Evolutionary conservation across 2,329 filamentous ascomycete species (phyloP).

Genomic region (Neonectria sp.): DNA sequence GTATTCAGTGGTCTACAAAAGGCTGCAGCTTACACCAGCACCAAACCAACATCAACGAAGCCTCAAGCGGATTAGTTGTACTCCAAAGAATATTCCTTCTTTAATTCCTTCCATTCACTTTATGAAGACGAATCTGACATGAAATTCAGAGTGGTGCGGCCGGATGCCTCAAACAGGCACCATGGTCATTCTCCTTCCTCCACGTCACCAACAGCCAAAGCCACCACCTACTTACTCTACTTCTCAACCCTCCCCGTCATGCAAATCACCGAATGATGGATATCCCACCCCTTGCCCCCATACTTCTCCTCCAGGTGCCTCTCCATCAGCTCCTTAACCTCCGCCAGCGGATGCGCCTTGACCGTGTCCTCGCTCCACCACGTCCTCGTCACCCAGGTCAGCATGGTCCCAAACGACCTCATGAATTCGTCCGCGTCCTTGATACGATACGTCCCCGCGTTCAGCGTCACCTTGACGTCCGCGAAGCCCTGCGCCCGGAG

Average conservation of each 20-base stretch:
- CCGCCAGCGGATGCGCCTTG: constrained; percentile 53
- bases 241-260: constrained; percentile 46
- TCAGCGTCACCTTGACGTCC: constrained; percentile 55
- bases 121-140: too few relatives aligned
- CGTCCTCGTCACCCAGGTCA: constrained; percentile 54
- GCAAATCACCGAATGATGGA: constrained; percentile 45
- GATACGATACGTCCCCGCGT: constrained; percentile 48
- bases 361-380: constrained; percentile 59
- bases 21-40: background rate
- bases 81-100: too few relatives aligned
- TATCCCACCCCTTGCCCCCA: constrained; percentile 44
- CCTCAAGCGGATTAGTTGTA: background rate
- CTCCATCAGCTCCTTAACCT: constrained; percentile 54
- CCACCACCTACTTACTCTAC: background rate
- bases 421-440: constrained; percentile 56
- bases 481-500: constrained; percentile 55
- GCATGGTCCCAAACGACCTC: constrained; percentile 55
- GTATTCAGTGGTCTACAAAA: background rate
- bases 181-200: too few relatives aligned
- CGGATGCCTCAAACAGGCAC: too few relatives aligned
- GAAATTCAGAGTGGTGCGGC: too few relatives aligned
- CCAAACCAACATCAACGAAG: background rate
- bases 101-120: too few relatives aligned
- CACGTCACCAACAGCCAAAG: too few relatives aligned
- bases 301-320: constrained; percentile 59